Evolutionary conservation across 495 filamentous ascomycete genomes (phyloP).

Genomic region (Aspergillus funiculosus): DNA sequence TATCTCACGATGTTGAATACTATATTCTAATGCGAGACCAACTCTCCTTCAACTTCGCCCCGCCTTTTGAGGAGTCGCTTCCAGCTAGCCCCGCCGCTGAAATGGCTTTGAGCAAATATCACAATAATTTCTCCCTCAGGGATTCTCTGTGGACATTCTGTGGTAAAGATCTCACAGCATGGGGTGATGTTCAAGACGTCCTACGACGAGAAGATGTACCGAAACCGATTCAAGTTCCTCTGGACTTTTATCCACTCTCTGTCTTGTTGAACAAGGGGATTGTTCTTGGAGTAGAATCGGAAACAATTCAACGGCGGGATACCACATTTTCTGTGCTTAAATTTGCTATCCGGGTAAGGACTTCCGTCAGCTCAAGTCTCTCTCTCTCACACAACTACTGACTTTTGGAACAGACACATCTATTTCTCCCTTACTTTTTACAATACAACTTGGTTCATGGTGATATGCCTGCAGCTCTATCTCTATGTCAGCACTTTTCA

Average conservation of each 20-base stretch:
- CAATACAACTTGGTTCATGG: conserved; percentile 66
- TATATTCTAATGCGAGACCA: conserved; percentile 89
- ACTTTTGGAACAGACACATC: conserved; percentile 59
- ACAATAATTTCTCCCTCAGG: conserved; percentile 51
- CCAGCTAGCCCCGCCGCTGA: conserved; percentile 50
- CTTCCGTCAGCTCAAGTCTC: too few species aligned
- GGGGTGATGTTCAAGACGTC: conserved; percentile 88
- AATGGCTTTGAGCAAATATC: conserved; percentile 37
- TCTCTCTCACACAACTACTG: too few species aligned
- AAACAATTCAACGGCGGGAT: conserved; percentile 86
- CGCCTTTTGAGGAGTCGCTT: conserved; percentile 37
- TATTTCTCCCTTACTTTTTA: conserved; percentile 85
- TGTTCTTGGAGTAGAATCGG: conserved; percentile 82
- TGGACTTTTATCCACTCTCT: conserved; percentile 96
- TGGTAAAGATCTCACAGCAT: conserved; percentile 71
- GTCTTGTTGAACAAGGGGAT: conserved; percentile 78
- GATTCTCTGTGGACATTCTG: conserved; percentile 97
- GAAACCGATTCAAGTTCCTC: conserved; percentile 42
- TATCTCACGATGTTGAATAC: conserved; percentile 93
- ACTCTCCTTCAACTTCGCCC: conserved; percentile 46
- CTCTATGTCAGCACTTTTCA: conserved; percentile 74
- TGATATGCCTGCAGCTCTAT: conserved; percentile 67
- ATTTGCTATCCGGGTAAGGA: conserved; percentile 68
- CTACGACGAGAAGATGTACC: conserved; percentile 50
- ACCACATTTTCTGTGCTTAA: conserved; percentile 80